Conservation (phyloP, 2,329 filamentous ascomycete species). For the Pyrenophora seminiperda region DNA sequence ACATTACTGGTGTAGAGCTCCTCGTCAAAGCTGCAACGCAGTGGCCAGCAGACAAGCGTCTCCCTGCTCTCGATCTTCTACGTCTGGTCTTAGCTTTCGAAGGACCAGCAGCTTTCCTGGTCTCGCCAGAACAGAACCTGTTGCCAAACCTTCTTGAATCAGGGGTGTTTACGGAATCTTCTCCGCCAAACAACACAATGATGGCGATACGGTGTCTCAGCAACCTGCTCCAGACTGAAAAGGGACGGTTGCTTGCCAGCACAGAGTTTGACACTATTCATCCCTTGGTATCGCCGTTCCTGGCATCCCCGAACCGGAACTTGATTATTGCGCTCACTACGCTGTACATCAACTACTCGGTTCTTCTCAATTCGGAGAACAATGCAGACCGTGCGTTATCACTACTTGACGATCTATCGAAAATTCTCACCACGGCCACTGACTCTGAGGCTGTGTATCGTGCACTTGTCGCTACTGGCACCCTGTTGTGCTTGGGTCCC, state of each 20-base stretch:
- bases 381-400: slow-evolving; percentile 57
- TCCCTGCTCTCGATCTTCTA: slow-evolving; percentile 85
- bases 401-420: slow-evolving; percentile 66
- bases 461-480: slow-evolving; percentile 81
- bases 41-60: slow-evolving; percentile 80
- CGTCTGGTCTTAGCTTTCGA: slow-evolving; percentile 77
- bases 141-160: slow-evolving; percentile 63
- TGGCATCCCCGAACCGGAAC: slow-evolving; percentile 69
- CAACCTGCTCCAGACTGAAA: slow-evolving; percentile 79
- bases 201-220: slow-evolving; percentile 80
- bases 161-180: slow-evolving; percentile 61
- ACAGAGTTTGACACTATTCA: slow-evolving; percentile 65
- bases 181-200: slow-evolving; percentile 81
- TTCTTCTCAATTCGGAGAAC: slow-evolving; percentile 64
- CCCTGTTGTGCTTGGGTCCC: slow-evolving; percentile 67
- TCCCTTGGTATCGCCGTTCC: slow-evolving; percentile 66
- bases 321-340: slow-evolving; percentile 82
- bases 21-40: slow-evolving; percentile 73
- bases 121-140: slow-evolving; percentile 62
- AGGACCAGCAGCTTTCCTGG: slow-evolving; percentile 65
- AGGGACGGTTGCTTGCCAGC: slow-evolving; percentile 67
- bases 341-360: slow-evolving; percentile 81
- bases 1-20: slow-evolving; percentile 63
- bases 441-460: slow-evolving; percentile 87
- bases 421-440: slow-evolving; percentile 67